Percentiles rank a stretch among this genome's conserved stretches.
Conservation (phyloP, 495 filamentous ascomycete genomes). For the Podospora pseudopauciseta region DNA sequence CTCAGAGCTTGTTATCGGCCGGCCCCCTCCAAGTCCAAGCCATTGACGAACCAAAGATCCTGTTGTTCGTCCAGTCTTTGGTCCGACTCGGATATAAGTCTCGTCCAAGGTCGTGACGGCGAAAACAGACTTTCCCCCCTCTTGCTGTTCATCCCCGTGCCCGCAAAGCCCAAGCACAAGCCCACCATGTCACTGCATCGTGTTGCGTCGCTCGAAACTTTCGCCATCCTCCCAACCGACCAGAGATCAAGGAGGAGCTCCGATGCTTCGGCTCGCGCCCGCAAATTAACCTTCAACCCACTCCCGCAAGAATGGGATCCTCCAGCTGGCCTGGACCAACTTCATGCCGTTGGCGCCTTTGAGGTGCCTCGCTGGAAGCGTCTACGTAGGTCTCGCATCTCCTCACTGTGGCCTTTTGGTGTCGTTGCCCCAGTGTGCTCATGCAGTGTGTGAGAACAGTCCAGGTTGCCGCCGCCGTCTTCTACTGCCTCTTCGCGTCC, state of each 20-base stretch:
- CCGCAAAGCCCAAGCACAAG: neutral
- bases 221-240: constrained; percentile 40
- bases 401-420: neutral
- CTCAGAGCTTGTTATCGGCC: constrained; percentile 12
- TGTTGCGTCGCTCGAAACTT: constrained; percentile 50
- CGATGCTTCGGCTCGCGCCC: constrained; percentile 38
- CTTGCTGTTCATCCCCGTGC: neutral
- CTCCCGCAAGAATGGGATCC: constrained; percentile 50
- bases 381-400: constrained; percentile 49
- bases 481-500: constrained; percentile 79
- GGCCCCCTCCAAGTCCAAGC: constrained; percentile 6
- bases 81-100: neutral
- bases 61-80: neutral
- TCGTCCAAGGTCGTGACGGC: neutral
- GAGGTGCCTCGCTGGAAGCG: constrained; percentile 63
- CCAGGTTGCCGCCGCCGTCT: constrained; percentile 62
- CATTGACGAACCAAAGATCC: neutral
- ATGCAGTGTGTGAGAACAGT: constrained; percentile 32
- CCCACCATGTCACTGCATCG: constrained; percentile 48
- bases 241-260: constrained; percentile 41
- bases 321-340: constrained; percentile 28
- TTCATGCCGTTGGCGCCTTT: constrained; percentile 61
- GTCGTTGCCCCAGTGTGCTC: neutral
- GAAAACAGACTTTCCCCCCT: neutral
- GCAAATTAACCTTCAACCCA: constrained; percentile 53